Base-by-base conservation (phyloP, 768 basidiomycete species). In the Cystobasidium ongulense region DNA sequence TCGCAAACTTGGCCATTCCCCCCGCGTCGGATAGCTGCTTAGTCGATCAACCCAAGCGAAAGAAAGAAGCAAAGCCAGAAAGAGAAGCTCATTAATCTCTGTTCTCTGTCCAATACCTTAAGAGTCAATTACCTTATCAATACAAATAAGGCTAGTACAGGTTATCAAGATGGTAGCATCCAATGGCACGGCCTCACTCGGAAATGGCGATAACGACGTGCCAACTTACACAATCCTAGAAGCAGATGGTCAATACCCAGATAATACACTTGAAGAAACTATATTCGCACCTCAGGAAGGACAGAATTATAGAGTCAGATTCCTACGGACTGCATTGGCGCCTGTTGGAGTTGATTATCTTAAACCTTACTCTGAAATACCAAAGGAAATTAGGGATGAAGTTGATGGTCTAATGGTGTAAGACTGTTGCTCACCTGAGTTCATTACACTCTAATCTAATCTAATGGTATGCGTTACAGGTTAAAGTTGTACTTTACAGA, bases 341-440 rank as follows among this genome's bases (percentile, higher is more conserved):
- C 68, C 54, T 33, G 35, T 46, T 36, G 68, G 68, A 35, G 31
- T 36, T 15, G 68, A 54, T n/a, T 54, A 52, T 31, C 43, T 71
- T 2, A 13, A 35, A 43, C 68, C 68, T 57, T 71, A 29, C 11
- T 33, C 68, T 31, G 36, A 71, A 29, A 31, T 71, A 18, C 68
- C 68, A 21, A 43, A 71, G 39, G 68, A 71, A n/a, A 36, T 71
- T 21, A 67, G 74, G 18, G 59, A 75, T 46, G 74, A 75, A 41
- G 72, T 74, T 0, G 33, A 74, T 23, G 76, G 75, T 18, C 62
- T 77, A 4, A 63, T 77, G 72, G 63, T 76, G 18, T n/a, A n/a
- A n/a, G n/a, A n/a, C n/a, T n/a, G n/a, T n/a, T n/a, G n/a, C n/a
- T n/a, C n/a, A n/a, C n/a, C n/a, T n/a, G n/a, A n/a, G n/a, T n/a